Conservation (phyloP, 1,284 basidiomycete genomes). For the Ustilago trichophora region DNA sequence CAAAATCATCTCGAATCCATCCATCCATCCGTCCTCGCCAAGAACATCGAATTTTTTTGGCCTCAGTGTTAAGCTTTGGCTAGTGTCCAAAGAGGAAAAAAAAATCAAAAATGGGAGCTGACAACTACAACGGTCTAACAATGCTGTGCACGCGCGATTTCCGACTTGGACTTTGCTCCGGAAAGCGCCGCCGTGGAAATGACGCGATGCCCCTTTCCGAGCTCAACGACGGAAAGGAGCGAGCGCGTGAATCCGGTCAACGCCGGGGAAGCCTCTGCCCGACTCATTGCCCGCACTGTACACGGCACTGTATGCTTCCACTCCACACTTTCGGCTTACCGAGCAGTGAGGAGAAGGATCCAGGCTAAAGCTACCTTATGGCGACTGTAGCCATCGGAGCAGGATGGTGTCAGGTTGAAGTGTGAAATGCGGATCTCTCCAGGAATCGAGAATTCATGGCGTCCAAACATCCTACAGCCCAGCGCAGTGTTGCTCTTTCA, state of each 20-base stretch:
- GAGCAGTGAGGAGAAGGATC: not conserved
- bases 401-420: not conserved
- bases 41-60: too few species aligned
- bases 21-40: not conserved
- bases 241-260: constrained; percentile 43
- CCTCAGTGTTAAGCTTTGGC: too few species aligned
- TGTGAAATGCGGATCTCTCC: constrained; percentile 22
- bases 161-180: constrained; percentile 9
- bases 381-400: constrained; percentile 12
- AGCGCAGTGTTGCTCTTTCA: constrained; percentile 1
- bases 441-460: not conserved
- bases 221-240: constrained; percentile 13
- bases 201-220: constrained; percentile 2
- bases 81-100: too few species aligned
- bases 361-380: not conserved
- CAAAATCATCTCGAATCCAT: not conserved
- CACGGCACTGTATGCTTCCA: not conserved
- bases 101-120: too few species aligned
- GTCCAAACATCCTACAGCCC: too few species aligned
- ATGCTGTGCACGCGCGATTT: too few species aligned
- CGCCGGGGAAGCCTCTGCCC: constrained; percentile 11
- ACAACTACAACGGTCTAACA: constrained; percentile 5
- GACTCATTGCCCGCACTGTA: not conserved
- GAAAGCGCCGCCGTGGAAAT: constrained; percentile 20
- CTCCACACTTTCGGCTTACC: not conserved